Evolutionary conservation across 495 filamentous ascomycete species (phyloP).

Genomic region (Antarctomyces pellizariae): DNA sequence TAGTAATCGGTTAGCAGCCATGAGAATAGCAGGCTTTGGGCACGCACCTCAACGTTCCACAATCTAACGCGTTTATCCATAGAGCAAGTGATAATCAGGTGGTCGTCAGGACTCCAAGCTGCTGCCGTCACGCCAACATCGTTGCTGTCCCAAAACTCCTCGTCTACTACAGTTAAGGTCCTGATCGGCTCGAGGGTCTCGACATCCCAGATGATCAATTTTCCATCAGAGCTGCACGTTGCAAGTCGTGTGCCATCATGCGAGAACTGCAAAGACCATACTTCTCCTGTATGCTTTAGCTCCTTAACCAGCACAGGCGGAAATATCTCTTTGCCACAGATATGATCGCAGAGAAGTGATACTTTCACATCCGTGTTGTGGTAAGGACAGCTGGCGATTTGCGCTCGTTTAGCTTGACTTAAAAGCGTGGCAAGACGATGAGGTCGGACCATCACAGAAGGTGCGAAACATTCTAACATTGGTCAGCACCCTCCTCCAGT

Average conservation of each 20-base stretch:
- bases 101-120: constrained; percentile 81
- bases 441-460: constrained; percentile 94
- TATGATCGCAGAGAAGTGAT: constrained; percentile 74
- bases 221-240: constrained; percentile 50
- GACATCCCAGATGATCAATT: constrained; percentile 67
- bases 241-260: constrained; percentile 70
- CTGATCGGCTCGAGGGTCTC: constrained; percentile 39
- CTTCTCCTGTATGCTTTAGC: constrained; percentile 63
- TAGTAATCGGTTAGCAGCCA: constrained; percentile 16
- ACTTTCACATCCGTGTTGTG: constrained; percentile 63
- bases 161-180: constrained; percentile 28
- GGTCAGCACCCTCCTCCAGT: too few species aligned
- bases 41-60: constrained; percentile 54
- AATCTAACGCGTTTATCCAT: constrained; percentile 49
- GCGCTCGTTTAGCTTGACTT: constrained; percentile 54
- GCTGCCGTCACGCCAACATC: constrained; percentile 45
- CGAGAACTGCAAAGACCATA: constrained; percentile 80
- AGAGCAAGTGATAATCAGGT: constrained; percentile 60
- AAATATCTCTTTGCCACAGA: constrained; percentile 59
- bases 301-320: constrained; percentile 41
- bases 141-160: too few species aligned
- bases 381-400: constrained; percentile 67
- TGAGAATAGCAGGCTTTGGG: constrained; percentile 1
- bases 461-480: constrained; percentile 62
- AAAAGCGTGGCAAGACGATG: constrained; percentile 75